Evolutionary conservation across 1,139 yeast species (phyloP).

Genomic region (Suhomyces terraborum): DNA sequence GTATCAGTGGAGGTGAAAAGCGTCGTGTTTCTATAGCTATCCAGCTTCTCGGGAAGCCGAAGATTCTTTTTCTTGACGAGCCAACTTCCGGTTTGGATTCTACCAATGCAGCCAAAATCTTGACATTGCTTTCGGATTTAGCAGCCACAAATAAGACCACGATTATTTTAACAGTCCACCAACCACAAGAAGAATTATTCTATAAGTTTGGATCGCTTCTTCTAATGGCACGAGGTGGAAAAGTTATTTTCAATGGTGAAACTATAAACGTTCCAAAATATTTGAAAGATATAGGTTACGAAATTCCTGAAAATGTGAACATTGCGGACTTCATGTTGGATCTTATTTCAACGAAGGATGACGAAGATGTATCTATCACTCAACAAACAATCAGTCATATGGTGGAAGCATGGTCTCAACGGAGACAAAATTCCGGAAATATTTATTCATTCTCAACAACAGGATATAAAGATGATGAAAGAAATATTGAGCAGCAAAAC

Average conservation of each 20-base stretch:
- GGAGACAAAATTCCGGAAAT: neutral
- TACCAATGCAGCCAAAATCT: constrained; percentile 24
- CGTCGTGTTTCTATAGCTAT: constrained; percentile 29
- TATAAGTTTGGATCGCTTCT: constrained; percentile 24
- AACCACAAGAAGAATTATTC: constrained; percentile 28
- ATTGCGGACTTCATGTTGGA: constrained; percentile 26
- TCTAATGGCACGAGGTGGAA: constrained; percentile 28
- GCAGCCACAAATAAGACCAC: constrained; percentile 24
- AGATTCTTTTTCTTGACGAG: constrained; percentile 28
- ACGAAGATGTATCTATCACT: constrained; percentile 17
- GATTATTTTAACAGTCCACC: constrained; percentile 27
- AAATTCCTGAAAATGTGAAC: constrained; percentile 18
- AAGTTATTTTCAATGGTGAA: constrained; percentile 24
- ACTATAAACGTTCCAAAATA: constrained; percentile 17
- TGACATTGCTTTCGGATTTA: constrained; percentile 21
- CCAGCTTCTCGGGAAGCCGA: constrained; percentile 28
- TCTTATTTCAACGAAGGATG: constrained; percentile 18
- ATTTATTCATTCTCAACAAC: neutral
- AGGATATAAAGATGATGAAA: neutral
- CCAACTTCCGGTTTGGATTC: constrained; percentile 32
- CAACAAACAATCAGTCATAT: constrained; percentile 19
- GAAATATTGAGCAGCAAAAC: too few species aligned
- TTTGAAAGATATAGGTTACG: constrained; percentile 18
- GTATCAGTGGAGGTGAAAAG: constrained; percentile 31
- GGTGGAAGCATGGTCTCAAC: constrained; percentile 19